Evolutionary conservation across 768 basidiomycete genomes (phyloP), one percentile per base, ranked within the genome.

Genomic region (Hygrophorus pudorinus): DNA sequence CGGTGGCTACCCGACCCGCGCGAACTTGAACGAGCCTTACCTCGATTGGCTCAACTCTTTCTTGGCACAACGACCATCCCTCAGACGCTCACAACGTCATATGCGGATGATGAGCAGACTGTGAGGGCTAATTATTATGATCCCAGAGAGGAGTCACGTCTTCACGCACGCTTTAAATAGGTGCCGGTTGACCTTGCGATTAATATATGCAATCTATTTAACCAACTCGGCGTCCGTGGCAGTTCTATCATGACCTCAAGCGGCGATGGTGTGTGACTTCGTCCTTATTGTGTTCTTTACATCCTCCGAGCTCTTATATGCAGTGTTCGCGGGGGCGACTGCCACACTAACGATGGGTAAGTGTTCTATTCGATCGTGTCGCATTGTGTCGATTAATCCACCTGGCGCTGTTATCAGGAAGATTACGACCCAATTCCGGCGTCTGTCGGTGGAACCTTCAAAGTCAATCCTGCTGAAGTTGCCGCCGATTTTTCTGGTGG

Each of bases 81-180:
- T 10, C 65, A 68, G 50, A 65, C 69, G 0, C 70, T 79, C 27
- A 69, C 71, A 0, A 76, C 71, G 0, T 73, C 71, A 39, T 79
- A 79, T 51, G 71, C 64, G 0, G 76, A 79, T 20, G 62, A 71
- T 38, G 78, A 79, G 42, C 76, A 76, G 45, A 71, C 73, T 3
- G 74, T 72, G 38, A 34, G 41, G 48, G 12, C 24, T 24, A 17
- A 27, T 7, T 6, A 9, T 34, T 36, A 27, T 16, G 12, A 16
- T 13, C 14, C n/a, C 41, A 29, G 39, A 36, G n/a, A 14, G 12
- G 7, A 39, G 12, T 17, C 2, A 13, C 12, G 21, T 18, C 11
- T 40, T 10, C 9, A 11, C 6, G 5, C n/a, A 17, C 36, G 3
- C 7, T 7, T 24, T 24, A 7, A 24, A 7, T 28, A 53, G 51